A percentile compares a stretch with the other conserved stretches of the same genome.
Conservation (phyloP, 495 filamentous ascomycete species). For the Sabuloglossum arenarium region DNA sequence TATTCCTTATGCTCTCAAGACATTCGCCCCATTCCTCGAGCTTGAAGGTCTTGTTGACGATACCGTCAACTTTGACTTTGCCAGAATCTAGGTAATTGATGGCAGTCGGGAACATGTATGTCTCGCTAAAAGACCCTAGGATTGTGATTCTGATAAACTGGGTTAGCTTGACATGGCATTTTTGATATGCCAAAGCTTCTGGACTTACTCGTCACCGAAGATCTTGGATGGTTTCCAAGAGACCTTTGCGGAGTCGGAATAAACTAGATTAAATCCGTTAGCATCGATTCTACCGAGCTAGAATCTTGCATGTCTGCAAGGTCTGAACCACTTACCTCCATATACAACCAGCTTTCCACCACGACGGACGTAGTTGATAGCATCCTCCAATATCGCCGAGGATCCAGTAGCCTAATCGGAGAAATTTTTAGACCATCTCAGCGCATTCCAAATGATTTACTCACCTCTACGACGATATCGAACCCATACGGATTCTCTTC, state of each 20-base stretch:
- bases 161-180: neutral
- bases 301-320: neutral
- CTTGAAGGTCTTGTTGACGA: slow-evolving; percentile 6
- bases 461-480: slow-evolving; percentile 38
- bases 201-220: slow-evolving; percentile 17
- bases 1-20: slow-evolving; percentile 4
- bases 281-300: neutral
- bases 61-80: slow-evolving; percentile 3
- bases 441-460: slow-evolving; percentile 13
- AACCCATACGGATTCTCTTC: slow-evolving; percentile 48
- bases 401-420: slow-evolving; percentile 34
- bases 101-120: slow-evolving; percentile 52
- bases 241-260: slow-evolving; percentile 35
- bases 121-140: slow-evolving; percentile 46
- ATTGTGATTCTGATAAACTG: slow-evolving; percentile 30
- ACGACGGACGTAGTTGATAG: slow-evolving; percentile 45
- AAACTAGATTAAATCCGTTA: slow-evolving; percentile 21
- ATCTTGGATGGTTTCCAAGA: slow-evolving; percentile 48
- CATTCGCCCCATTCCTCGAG: slow-evolving; percentile 4
- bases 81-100: slow-evolving; percentile 43
- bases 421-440: too few relatives aligned
- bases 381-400: slow-evolving; percentile 44
- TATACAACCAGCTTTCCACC: slow-evolving; percentile 52
- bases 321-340: slow-evolving; percentile 13
- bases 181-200: neutral